Base-by-base conservation (phyloP, 345 rosid genomes). In the Sisymbrium irio region DNA sequence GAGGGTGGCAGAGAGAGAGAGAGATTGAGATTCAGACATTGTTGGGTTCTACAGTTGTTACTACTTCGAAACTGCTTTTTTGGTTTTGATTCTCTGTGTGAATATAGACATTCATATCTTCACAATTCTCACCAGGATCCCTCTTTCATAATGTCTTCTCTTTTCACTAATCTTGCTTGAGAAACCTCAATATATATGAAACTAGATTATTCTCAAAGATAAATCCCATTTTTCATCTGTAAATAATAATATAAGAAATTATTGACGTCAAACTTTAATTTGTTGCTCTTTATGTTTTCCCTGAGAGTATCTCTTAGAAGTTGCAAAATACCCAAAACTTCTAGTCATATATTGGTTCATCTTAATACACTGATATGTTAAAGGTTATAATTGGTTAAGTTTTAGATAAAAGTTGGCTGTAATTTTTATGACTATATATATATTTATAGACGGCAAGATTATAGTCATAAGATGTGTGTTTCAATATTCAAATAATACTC, bases 1-100 rank as follows among this genome's bases (percentile, higher is more conserved):
- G 88, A 50, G 76, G 39, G 53, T 77, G 83, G 86, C 82, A 81
- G 81, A 74, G 69, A 74, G 59, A 59, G 58, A 62, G 76, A 64
- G 67, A 67, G 6, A 47, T 30, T 30, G 54, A 19, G 28, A 60
- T 76, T 76, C 74, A 76, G 79, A 76, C 74, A 76, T 61, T 61
- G 74, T 62, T 76, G 70, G 74, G 70, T 68, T 64, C 69, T 40
- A 73, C 81, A 77, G 76, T 77, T 66, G 22, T 40, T 58, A 36
- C 64, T 68, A 76, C 64, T 62, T 69, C 60, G 54, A 68, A 22
- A 76, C 58, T 72, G 63, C 67, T 49, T 53, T 72, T 78, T 72
- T 50, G 44, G 35, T 35, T 65, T 47, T 68, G 71, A 70, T 77
- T 69, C 80, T 71, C 76, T 77, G 53, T 37, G 8, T 51, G 49